phyloP scores from a whole-genome alignment of 2,329 filamentous ascomycete genomes.

The Fusarium sacchari region DNA sequence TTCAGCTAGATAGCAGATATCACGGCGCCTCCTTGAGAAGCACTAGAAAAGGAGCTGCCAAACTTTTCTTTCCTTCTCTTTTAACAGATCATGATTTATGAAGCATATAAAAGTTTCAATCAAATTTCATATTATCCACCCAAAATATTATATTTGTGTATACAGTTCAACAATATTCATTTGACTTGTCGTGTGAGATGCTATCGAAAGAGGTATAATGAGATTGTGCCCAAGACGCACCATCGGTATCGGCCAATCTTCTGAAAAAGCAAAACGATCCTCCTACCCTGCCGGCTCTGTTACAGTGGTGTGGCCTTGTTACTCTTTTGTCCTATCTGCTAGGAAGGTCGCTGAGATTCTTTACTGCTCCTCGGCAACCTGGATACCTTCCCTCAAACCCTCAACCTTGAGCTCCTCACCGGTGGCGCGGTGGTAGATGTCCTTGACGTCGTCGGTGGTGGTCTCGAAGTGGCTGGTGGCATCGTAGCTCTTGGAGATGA shows the following conservation, averaged over 20 bases:
- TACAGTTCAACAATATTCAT: constrained; percentile 19
- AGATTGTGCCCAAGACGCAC: constrained; percentile 39
- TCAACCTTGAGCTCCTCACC: constrained; percentile 90
- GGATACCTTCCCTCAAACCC: constrained; percentile 82
- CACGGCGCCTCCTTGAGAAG: constrained; percentile 21
- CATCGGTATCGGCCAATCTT: constrained; percentile 18
- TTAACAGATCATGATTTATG: constrained; percentile 42
- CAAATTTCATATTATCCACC: constrained; percentile 5
- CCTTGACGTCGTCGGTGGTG: constrained; percentile 86
- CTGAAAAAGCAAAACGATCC: constrained; percentile 25
- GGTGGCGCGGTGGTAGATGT: constrained; percentile 86
- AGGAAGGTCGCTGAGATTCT: neutral
- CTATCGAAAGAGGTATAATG: constrained; percentile 46
- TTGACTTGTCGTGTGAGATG: constrained; percentile 30
- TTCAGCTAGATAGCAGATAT: constrained; percentile 39
- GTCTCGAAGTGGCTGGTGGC: constrained; percentile 98
- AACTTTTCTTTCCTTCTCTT: constrained; percentile 21
- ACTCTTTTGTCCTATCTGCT: constrained; percentile 16
- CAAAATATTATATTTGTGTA: neutral
- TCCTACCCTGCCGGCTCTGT: constrained; percentile 14
- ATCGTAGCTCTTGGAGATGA: constrained; percentile 98
- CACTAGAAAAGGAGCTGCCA: constrained; percentile 20
- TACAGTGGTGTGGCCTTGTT: constrained; percentile 12
- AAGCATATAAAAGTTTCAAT: constrained; percentile 29
- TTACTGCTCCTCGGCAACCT: constrained; percentile 74